Evolutionary conservation across 305 asterid genomes (phyloP).

Genomic region (Fraxinus baroniana): DNA sequence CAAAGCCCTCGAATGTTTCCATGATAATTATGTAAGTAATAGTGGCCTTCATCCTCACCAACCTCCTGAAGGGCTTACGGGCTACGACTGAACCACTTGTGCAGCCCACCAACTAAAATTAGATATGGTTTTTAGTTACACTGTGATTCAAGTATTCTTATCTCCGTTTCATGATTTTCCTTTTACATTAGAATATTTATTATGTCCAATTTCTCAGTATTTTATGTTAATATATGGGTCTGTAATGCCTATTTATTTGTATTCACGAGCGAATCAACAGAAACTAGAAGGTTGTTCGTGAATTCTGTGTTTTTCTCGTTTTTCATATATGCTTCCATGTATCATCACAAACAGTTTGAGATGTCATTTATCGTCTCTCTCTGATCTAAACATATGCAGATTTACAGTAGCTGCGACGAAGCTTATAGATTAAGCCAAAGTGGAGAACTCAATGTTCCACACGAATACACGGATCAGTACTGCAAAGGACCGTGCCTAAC

Average conservation of each 20-base stretch:
- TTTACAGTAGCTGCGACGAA: conserved; percentile 63
- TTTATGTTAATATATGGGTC: background rate
- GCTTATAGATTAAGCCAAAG: conserved; percentile 53
- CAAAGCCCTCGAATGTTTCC: conserved; percentile 66
- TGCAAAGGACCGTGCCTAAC: conserved; percentile 67
- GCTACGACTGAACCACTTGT: background rate
- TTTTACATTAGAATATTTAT: background rate
- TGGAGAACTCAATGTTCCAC: conserved; percentile 70
- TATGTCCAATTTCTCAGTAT: background rate
- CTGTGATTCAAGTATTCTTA: background rate
- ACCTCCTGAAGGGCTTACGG: background rate
- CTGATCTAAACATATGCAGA: conserved; percentile 35
- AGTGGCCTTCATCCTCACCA: background rate
- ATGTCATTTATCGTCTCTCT: background rate
- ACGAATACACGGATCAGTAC: conserved; percentile 53
- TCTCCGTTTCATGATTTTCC: background rate
- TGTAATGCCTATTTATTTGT: background rate
- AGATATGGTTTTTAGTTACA: background rate
- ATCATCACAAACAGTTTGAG: background rate
- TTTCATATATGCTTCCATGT: background rate
- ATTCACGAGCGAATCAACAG: background rate
- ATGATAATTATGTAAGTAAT: conserved; percentile 51
- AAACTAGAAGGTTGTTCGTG: background rate
- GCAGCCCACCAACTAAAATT: background rate
- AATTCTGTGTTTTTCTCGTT: background rate